Evolutionary conservation across 768 basidiomycete species (phyloP).

Genomic region (Clavulina sp.): DNA sequence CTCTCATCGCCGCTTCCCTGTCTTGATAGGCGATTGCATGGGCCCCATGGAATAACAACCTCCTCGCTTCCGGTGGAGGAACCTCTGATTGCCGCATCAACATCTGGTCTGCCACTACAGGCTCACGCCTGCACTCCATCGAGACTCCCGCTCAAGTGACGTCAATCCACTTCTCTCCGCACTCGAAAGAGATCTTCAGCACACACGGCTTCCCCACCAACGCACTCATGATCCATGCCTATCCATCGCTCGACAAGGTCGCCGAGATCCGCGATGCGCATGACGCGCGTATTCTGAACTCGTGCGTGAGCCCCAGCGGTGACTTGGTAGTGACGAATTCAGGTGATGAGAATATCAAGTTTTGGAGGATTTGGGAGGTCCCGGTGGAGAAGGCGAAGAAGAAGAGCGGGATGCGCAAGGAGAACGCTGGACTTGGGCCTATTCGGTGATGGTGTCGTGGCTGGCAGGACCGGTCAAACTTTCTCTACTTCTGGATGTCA

Average conservation of each 20-base stretch:
- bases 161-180: conserved; percentile 71
- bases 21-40: conserved; percentile 70
- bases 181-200: conserved; percentile 75
- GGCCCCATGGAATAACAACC: conserved; percentile 89
- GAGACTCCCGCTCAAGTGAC: conserved; percentile 85
- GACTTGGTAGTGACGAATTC: conserved; percentile 85
- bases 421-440: not conserved
- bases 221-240: conserved; percentile 62
- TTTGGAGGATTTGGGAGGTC: conserved; percentile 46
- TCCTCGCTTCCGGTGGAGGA: conserved; percentile 87
- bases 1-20: not conserved
- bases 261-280: conserved; percentile 85
- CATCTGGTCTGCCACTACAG: conserved; percentile 83
- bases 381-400: conserved; percentile 14
- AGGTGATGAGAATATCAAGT: conserved; percentile 92
- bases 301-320: conserved; percentile 70
- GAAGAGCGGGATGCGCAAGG: not conserved
- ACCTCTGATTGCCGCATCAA: conserved; percentile 85
- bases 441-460: conserved; percentile 1
- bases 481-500: no score
- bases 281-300: conserved; percentile 77
- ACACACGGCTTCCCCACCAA: conserved; percentile 94
- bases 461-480: no score
- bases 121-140: conserved; percentile 74
- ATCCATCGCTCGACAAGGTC: conserved; percentile 69